phyloP scores from a whole-genome alignment of 805 yeast genomes.

The Candida michaelii region DNA sequence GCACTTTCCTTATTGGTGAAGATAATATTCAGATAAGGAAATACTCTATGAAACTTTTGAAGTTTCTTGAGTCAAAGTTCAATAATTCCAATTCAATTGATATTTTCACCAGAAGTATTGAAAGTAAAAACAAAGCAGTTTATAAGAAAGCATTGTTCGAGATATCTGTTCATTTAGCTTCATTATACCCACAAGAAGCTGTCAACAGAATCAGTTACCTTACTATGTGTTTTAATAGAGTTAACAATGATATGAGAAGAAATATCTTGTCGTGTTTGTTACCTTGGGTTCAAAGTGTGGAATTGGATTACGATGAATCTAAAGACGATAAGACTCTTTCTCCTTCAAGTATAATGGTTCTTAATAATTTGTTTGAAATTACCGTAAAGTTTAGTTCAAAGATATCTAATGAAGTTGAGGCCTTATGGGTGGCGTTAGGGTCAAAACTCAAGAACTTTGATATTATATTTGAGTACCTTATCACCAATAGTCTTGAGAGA shows the following conservation, averaged over 20 bases:
- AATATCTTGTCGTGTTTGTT: conserved; percentile 77
- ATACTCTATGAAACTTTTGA: conserved; percentile 70
- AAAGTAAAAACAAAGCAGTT: conserved; percentile 75
- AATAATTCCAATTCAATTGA: conserved; percentile 50
- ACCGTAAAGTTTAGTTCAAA: conserved; percentile 73
- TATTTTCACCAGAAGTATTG: conserved; percentile 66
- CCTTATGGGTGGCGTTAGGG: conserved; percentile 94
- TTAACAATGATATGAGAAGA: conserved; percentile 61
- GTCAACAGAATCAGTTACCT: conserved; percentile 67
- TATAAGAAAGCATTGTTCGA: conserved; percentile 85
- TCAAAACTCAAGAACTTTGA: conserved; percentile 67
- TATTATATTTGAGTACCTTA: conserved; percentile 67
- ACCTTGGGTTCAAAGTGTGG: conserved; percentile 78
- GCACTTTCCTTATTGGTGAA: conserved; percentile 77
- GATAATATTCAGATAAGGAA: conserved; percentile 65
- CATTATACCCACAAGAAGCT: conserved; percentile 55
- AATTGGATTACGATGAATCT: conserved; percentile 1
- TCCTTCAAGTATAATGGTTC: conserved; percentile 56
- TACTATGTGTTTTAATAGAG: conserved; percentile 61
- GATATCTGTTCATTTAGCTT: conserved; percentile 71
- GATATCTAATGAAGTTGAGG: conserved; percentile 86
- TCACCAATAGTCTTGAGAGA: conserved; percentile 64
- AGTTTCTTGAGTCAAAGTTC: conserved; percentile 54
- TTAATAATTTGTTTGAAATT: conserved; percentile 79
- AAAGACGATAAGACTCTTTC: conserved; percentile 20